Evolutionary conservation across 2,329 filamentous ascomycete species (phyloP).

Genomic region (Phyllosticta ampelicida): DNA sequence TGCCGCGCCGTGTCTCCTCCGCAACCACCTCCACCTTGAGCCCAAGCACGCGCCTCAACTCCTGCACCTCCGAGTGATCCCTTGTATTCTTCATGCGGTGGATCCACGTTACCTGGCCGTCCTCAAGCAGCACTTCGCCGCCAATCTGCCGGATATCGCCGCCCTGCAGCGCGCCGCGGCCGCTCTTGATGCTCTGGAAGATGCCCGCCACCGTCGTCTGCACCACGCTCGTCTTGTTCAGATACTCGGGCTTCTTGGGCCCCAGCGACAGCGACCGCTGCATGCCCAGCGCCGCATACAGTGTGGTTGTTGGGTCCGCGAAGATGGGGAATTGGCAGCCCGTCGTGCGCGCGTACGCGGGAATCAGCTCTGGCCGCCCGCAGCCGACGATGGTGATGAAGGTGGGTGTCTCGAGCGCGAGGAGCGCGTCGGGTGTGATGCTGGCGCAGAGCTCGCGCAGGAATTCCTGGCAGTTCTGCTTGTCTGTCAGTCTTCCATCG

Average conservation of each 20-base stretch:
- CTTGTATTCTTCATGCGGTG: conserved; percentile 71
- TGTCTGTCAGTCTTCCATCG: neutral
- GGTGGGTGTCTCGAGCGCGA: conserved; percentile 43
- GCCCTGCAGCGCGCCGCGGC: conserved; percentile 48
- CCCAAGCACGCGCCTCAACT: conserved; percentile 53
- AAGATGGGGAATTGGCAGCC: conserved; percentile 64
- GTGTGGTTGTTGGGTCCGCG: conserved; percentile 56
- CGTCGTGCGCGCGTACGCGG: conserved; percentile 53
- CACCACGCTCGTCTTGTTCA: conserved; percentile 40
- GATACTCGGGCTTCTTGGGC: conserved; percentile 50
- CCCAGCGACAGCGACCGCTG: conserved; percentile 52
- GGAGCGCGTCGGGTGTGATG: conserved; percentile 37
- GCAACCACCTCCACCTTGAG: conserved; percentile 15
- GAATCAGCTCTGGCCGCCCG: conserved; percentile 57
- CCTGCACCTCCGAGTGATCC: conserved; percentile 63
- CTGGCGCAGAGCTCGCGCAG: conserved; percentile 50
- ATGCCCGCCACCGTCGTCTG: conserved; percentile 42
- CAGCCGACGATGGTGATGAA: conserved; percentile 63
- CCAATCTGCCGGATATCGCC: conserved; percentile 61
- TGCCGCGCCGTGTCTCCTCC: conserved; percentile 10
- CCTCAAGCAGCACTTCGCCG: conserved; percentile 69
- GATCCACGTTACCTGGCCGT: conserved; percentile 63
- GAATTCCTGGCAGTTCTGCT: conserved; percentile 66
- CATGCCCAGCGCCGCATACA: conserved; percentile 62
- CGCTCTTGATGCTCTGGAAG: conserved; percentile 50